Percentiles rank a stretch among this genome's conserved stretches.
These are phyloP conservation scores for Fusarium bactridioides DNA, from an alignment of 2,329 filamentous ascomycete genomes.

Conservation along the genomic window DNA sequence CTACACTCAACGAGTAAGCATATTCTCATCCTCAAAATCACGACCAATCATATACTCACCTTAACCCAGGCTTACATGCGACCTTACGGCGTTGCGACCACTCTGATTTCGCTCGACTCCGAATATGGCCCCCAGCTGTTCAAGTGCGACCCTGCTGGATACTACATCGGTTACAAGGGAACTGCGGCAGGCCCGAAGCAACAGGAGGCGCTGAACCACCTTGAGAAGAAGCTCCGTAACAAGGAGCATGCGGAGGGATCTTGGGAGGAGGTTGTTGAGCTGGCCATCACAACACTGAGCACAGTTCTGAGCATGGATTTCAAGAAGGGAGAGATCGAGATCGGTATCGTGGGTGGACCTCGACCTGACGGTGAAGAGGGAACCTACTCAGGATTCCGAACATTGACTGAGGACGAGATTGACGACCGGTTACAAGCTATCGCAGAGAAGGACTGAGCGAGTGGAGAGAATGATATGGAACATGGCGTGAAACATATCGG, in stretches of 20 bases:
- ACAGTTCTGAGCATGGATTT: conserved; percentile 98
- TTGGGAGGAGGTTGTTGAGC: conserved; percentile 98
- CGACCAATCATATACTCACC: conserved; percentile 37
- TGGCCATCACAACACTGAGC: conserved; percentile 94
- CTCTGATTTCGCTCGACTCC: conserved; percentile 90
- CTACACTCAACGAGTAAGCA: conserved; percentile 89
- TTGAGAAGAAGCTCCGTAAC: conserved; percentile 99
- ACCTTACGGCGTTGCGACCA: conserved; percentile 93
- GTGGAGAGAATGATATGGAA: conserved; percentile 28
- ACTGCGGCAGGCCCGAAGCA: conserved; percentile 97
- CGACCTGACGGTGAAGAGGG: conserved; percentile 83
- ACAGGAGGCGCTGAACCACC: conserved; percentile 96
- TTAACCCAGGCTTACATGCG: conserved; percentile 85
- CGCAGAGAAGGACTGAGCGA: conserved; percentile 91
- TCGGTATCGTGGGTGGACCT: conserved; percentile 94
- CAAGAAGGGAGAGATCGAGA: conserved; percentile 98
- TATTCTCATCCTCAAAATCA: conserved; percentile 18
- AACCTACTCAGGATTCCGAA: conserved; percentile 80
- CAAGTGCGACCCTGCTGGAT: conserved; percentile 98
- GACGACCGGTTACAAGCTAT: conserved; percentile 98
- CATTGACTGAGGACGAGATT: conserved; percentile 95
- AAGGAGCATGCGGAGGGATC: conserved; percentile 91
- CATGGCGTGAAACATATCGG: conserved; percentile 17
- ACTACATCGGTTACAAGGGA: conserved; percentile 98
- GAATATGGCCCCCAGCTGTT: conserved; percentile 94